Evolutionary conservation across 1,284 basidiomycete genomes (phyloP).

Genomic region (Microbotryum lychnidis-dioicae): DNA sequence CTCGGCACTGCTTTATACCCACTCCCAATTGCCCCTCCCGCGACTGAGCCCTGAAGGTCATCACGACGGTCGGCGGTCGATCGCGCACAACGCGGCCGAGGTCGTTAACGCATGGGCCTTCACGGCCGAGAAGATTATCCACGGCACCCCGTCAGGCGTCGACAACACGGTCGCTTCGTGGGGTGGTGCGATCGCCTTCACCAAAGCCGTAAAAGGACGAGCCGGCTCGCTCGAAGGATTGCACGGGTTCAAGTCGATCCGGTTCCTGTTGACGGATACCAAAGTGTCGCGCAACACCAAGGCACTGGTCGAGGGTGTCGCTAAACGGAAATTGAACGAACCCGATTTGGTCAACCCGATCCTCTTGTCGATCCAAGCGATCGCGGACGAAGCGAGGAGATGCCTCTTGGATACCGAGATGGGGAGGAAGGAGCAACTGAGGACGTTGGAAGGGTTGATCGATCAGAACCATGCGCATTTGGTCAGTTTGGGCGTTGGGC

Average conservation of each 20-base stretch:
- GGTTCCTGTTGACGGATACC: slow-evolving; percentile 87
- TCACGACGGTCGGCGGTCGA: slow-evolving; percentile 55
- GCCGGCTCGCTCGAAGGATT: slow-evolving; percentile 70
- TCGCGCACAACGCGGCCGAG: slow-evolving; percentile 56
- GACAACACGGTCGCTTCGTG: slow-evolving; percentile 92
- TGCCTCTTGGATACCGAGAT: slow-evolving; percentile 67
- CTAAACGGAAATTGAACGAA: slow-evolving; percentile 63
- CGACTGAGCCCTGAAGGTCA: slow-evolving; percentile 45
- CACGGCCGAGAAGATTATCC: slow-evolving; percentile 88
- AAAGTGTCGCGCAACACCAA: slow-evolving; percentile 90
- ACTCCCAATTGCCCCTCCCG: slow-evolving; percentile 51
- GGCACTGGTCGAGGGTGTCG: slow-evolving; percentile 81
- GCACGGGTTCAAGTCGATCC: slow-evolving; percentile 55
- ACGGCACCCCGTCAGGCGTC: slow-evolving; percentile 95
- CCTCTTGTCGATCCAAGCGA: slow-evolving; percentile 66
- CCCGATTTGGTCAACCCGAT: slow-evolving; percentile 67
- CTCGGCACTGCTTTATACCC: slow-evolving; percentile 58
- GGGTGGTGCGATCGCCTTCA: slow-evolving; percentile 89
- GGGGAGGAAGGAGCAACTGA: slow-evolving; percentile 53
- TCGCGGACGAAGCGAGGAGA: slow-evolving; percentile 68
- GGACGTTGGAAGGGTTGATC: slow-evolving; percentile 52
- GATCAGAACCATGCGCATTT: slow-evolving; percentile 82
- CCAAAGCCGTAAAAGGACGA: slow-evolving; percentile 63
- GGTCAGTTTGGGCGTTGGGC: slow-evolving; percentile 83
- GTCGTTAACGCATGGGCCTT: slow-evolving; percentile 90